Base-by-base conservation (phyloP, 2,329 filamentous ascomycete genomes). In the Leptographium radiaticola region DNA sequence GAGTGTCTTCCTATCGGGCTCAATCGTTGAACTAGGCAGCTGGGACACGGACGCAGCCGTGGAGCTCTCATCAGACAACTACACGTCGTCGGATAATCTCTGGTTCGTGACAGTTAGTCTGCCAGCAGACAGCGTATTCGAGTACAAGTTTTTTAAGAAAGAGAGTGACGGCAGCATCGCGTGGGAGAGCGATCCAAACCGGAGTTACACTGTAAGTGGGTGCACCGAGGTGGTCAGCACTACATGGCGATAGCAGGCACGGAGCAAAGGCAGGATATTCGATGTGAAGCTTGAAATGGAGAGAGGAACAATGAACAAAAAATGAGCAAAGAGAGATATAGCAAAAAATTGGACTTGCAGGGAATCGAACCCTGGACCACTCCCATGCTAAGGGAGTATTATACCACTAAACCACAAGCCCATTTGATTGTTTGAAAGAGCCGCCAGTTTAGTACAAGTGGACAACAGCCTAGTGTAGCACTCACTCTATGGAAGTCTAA, bases 111-210 rank as follows among this genome's bases (percentile, higher is more conserved):
- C 75, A 0, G 62, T 87, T 33, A 70, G 68, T 1, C 65, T 89
- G 15, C 66, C 71, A 0, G 71, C 79, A 0, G 83, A 83, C 2
- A 70, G 71, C 49, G 67, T 65, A 6, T 51, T 45, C 9, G 31
- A 44, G 42, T 51, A 87, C 65, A 87, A 88, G 69, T 89, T 80
- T 63, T 75, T 87, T 60, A 76, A 78, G 49, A 73, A 83, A 38
- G 71, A 72, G 55, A 62, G 67, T 1, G 74, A 77, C 59, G 78
- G 81, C 0, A 69, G 68, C 0, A 67, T 84, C 10, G 71, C 66
- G 2, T 88, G 84, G 84, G 84, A 89, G 69, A 71, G 68, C 46
- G 83, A 84, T 50, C 73, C 75, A 0, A 76, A 79, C 62, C 72
- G 70, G 48, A 62, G 62, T 15, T 68, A 68, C 57, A 68, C 66